phyloP scores from a whole-genome alignment of 2,329 filamentous ascomycete genomes.

The Penicillium sp. region DNA sequence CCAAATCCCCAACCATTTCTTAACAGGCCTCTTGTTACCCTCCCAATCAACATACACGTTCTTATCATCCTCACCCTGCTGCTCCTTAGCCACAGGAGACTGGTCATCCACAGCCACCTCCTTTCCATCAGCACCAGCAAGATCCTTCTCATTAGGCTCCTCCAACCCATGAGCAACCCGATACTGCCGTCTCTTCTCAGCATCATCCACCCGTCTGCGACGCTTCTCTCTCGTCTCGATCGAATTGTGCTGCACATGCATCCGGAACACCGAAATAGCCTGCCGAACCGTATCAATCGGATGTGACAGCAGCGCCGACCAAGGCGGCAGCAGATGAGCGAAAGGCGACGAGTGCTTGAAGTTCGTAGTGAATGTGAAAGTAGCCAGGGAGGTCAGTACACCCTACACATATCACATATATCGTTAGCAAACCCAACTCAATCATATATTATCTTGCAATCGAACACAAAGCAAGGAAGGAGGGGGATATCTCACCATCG shows the following conservation, averaged over 20 bases:
- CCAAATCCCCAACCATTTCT: constrained; percentile 82
- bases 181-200: constrained; percentile 76
- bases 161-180: constrained; percentile 77
- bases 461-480: no score
- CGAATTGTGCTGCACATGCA: constrained; percentile 66
- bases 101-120: no score
- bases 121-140: no score
- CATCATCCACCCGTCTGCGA: constrained; percentile 67
- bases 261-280: constrained; percentile 61
- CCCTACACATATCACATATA: no score
- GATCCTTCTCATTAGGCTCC: constrained; percentile 33
- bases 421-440: constrained; percentile 6
- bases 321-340: constrained; percentile 65
- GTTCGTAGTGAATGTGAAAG: constrained; percentile 66
- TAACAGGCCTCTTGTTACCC: constrained; percentile 48
- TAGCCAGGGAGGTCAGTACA: constrained; percentile 59
- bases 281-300: constrained; percentile 60
- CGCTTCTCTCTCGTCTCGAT: constrained; percentile 62
- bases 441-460: no score
- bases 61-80: constrained; percentile 26
- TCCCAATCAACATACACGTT: constrained; percentile 29
- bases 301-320: constrained; percentile 58
- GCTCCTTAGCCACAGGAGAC: constrained; percentile 34
- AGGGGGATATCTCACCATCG: constrained; percentile 72
- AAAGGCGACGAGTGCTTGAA: constrained; percentile 75